A percentile compares a stretch with the other conserved stretches of the same genome.
phyloP scores from a whole-genome alignment of 2,329 filamentous ascomycete species.

The Botrytis hyacinthi region DNA sequence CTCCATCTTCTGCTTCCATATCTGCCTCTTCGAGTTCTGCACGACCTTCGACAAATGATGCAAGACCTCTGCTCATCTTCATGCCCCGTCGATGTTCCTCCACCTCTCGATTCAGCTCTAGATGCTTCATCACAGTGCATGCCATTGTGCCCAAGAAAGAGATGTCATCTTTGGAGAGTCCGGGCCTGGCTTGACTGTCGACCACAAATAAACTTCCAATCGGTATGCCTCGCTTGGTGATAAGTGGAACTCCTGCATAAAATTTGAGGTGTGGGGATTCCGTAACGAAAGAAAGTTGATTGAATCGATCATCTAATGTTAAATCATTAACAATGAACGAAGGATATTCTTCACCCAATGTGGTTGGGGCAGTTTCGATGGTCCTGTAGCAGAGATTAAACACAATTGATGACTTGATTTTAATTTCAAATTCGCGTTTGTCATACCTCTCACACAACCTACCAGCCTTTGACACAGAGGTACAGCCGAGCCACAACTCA shows the following conservation, averaged over 20 bases:
- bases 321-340: conserved; percentile 38
- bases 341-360: conserved; percentile 30
- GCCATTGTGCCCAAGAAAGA: conserved; percentile 58
- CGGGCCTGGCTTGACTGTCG: conserved; percentile 53
- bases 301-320: conserved; percentile 35
- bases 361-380: conserved; percentile 30
- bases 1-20: conserved; percentile 31
- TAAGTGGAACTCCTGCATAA: conserved; percentile 39
- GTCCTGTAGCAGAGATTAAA: conserved; percentile 28
- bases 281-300: conserved; percentile 35
- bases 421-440: not conserved
- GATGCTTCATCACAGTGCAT: conserved; percentile 56
- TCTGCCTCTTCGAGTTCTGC: conserved; percentile 36
- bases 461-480: conserved; percentile 34
- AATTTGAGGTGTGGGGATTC: conserved; percentile 34
- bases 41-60: conserved; percentile 52
- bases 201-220: conserved; percentile 63
- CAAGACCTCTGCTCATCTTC: conserved; percentile 54
- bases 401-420: not conserved
- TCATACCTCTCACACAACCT: conserved; percentile 38
- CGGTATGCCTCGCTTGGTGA: conserved; percentile 37
- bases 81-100: conserved; percentile 54
- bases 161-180: conserved; percentile 49
- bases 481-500: conserved; percentile 39
- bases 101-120: conserved; percentile 55